Evolutionary conservation across 1,284 basidiomycete species (phyloP), one percentile per base, ranked within the genome.

Genomic region (Takashimella koratensis): DNA sequence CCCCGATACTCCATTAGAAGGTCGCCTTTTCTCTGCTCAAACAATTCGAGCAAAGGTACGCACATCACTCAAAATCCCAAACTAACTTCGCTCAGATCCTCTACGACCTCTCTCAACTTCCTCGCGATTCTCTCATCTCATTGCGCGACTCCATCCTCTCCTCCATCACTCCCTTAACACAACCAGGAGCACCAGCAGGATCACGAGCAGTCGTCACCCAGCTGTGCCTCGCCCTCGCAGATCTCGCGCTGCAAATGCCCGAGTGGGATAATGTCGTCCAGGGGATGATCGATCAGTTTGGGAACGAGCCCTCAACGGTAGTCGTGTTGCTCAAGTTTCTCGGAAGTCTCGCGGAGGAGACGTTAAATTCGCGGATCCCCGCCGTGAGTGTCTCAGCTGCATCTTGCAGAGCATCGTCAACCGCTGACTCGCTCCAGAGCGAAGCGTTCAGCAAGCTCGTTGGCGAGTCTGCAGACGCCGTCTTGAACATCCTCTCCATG

Each of bases 1-100:
- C 3, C 83, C 85, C 45, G 87, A 92, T 61, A 84, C 86, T 4
- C 88, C 92, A 1, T 74, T 82, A 46, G 83, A 91, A 54, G 90
- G 90, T 30, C 89, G 93, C 67, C 78, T 98, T 46, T 98, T 99
- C 71, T 92, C 94, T 16, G 92, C 95, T 0, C 96, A 98, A 77
- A 98, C 96, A 0, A 91, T 99, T 73, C 82, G 95, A 67, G 82
- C 88, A 55, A 99, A 99, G 82, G 94, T 36, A 16, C 46, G 22
- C 45, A 16, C 47, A 48, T 48, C 24, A 11, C 44, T 22, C 52
- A 56, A 30, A 41, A 45, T 36, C 55, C 40, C 60, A 19, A 58
- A 46, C 61, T 47, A 39, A 52, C n/a, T n/a, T n/a, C n/a, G n/a
- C 51, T 53, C 66, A 97, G 94, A 91, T 98, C 65, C 91, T 87